Conservation (phyloP, 2,329 filamentous ascomycete genomes). For the Fusarium palustre region DNA sequence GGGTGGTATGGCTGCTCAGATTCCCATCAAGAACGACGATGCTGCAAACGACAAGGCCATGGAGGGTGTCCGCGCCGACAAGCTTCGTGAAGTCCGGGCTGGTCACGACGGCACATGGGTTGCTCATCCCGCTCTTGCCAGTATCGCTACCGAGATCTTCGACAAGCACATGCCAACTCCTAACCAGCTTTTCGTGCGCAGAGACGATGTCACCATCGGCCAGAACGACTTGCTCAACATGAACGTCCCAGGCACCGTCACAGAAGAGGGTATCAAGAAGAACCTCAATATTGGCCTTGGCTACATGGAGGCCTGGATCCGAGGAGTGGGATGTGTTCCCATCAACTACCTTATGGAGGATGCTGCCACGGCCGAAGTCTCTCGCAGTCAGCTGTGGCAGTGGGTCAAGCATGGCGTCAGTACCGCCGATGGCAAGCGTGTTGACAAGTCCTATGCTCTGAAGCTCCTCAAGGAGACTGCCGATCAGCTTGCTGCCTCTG, state of each 20-base stretch:
- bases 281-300: conserved; percentile 96
- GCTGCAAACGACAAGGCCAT: conserved; percentile 93
- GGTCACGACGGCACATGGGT: conserved; percentile 98
- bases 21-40: conserved; percentile 96
- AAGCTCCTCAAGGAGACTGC: conserved; percentile 88
- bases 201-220: conserved; percentile 88
- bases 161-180: conserved; percentile 99
- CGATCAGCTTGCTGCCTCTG: conserved; percentile 78
- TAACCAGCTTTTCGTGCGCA: conserved; percentile 92
- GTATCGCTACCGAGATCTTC: conserved; percentile 92
- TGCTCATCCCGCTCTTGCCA: conserved; percentile 90
- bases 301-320: conserved; percentile 99
- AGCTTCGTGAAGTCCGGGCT: conserved; percentile 93
- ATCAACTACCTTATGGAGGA: conserved; percentile 99
- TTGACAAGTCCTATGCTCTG: conserved; percentile 92
- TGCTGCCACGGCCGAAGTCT: conserved; percentile 96
- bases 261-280: conserved; percentile 95
- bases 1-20: conserved; percentile 98
- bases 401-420: conserved; percentile 81
- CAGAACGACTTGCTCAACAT: conserved; percentile 96
- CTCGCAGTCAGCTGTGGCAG: conserved; percentile 94
- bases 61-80: conserved; percentile 92
- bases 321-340: conserved; percentile 93
- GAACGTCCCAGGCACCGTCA: conserved; percentile 93
- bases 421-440: conserved; percentile 88